Base-by-base conservation (phyloP, 1,284 basidiomycete genomes). In the Meripilus lineatus region DNA sequence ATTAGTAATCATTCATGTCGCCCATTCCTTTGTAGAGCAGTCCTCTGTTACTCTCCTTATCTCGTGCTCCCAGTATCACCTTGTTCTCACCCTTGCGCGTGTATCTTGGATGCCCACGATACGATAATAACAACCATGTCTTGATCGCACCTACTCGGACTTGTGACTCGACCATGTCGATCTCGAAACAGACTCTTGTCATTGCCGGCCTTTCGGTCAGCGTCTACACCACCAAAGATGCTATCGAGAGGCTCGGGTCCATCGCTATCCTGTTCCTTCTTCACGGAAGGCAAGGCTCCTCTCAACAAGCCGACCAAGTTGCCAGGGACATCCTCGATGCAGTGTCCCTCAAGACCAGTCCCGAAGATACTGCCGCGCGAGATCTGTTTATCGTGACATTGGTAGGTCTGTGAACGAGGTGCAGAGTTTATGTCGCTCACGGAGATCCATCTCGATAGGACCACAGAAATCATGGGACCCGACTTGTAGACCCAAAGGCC, bases 401-500 rank as follows among this genome's bases (percentile, higher is more conserved):
- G 52, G 83, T 79, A 53, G 54, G 71, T 62, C 15, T 37, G 36
- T 23, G 17, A 42, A 8, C 23, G 42, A 46, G 10, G 20, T 22
- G 30, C 25, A 4, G 25, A 11, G 41, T 26, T 21, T 15, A 26
- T 32, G 20, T 28, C 23, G 11, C 15, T 21, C 44, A 23, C 32
- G 21, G 32, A 38, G 13, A 32, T 28, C 39, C 7, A 8, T 30
- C n/a, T 30, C 10, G 8, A 30, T 50, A 89, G 87, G 87, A 91
- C 53, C 86, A 89, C 52, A 72, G 87, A 3, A 90, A 90, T 55
- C 89, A 91, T 50, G 89, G 88, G 5, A 60, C 62, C 35, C 68
- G 89, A 24, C 57, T 79, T 11, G 61, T 79, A 3, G 68, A 81
- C 41, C 53, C 63, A 17, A 63, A 59, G 17, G 71, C 74, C 13